A percentile compares a stretch with the other conserved stretches of the same genome.
Conservation (phyloP, 805 yeast species). For the Saccharomycopsis sp. region DNA sequence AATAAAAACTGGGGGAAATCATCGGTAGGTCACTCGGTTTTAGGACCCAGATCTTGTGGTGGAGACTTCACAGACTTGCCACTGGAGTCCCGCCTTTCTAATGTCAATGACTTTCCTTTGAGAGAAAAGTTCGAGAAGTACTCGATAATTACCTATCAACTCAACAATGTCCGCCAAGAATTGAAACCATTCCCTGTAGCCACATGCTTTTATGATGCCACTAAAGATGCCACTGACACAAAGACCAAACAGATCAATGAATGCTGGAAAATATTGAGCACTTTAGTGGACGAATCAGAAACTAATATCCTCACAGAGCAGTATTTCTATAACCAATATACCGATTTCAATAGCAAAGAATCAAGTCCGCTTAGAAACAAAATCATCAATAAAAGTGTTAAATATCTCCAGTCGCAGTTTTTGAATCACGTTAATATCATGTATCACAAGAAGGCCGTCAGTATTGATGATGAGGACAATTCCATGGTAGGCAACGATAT, state of each 20-base stretch:
- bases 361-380: conserved; percentile 33
- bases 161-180: conserved; percentile 63
- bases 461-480: conserved; percentile 7
- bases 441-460: conserved; percentile 41
- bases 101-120: conserved; percentile 36
- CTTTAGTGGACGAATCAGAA: conserved; percentile 33
- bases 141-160: conserved; percentile 62
- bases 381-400: conserved; percentile 49
- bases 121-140: conserved; percentile 62
- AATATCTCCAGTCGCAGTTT: conserved; percentile 70
- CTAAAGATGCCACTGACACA: conserved; percentile 51
- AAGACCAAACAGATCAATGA: conserved; percentile 69
- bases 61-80: conserved; percentile 27
- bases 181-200: conserved; percentile 48
- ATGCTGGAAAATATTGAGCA: conserved; percentile 61
- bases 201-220: conserved; percentile 52
- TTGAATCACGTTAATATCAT: conserved; percentile 63
- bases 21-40: conserved; percentile 29
- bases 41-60: conserved; percentile 27
- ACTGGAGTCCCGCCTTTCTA: conserved; percentile 22
- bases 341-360: conserved; percentile 30
- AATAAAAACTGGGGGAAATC: conserved; percentile 28
- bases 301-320: conserved; percentile 19
- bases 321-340: conserved; percentile 14
- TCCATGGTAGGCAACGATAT: conserved; percentile 21